Percentiles rank a stretch among this genome's conserved stretches.
Evolutionary conservation across 306 rosid species (phyloP).

Genomic region (Glycyrrhiza uralensis): DNA sequence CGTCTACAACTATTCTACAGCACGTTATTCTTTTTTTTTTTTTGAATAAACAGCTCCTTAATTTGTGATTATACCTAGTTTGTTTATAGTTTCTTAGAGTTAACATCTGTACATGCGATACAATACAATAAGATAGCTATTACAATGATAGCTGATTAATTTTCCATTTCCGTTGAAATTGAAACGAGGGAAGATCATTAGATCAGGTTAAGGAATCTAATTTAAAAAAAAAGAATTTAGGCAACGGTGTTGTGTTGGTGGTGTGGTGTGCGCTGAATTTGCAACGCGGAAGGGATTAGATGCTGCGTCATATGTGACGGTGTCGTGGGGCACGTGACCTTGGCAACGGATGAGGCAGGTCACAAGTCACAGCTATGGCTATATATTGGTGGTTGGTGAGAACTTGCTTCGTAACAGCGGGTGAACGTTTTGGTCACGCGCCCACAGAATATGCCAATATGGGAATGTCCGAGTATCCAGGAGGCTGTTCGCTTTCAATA

Average conservation of each 20-base stretch:
- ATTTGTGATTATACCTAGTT: no score
- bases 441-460: not conserved
- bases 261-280: not conserved
- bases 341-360: not conserved
- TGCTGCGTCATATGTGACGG: constrained; percentile 24
- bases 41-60: no score
- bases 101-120: no score
- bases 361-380: not conserved
- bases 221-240: not conserved
- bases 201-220: not conserved
- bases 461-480: constrained; percentile 10
- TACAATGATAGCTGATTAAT: not conserved
- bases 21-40: no score
- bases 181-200: not conserved
- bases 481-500: not conserved
- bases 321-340: not conserved
- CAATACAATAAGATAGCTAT: no score
- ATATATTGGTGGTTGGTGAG: not conserved
- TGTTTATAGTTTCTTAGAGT: no score
- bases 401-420: not conserved
- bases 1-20: no score
- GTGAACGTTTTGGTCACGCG: not conserved
- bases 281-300: constrained; percentile 5
- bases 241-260: not conserved
- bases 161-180: not conserved